Conservation (phyloP, 352 stramenopile species). For the Achlya hypogyna region DNA sequence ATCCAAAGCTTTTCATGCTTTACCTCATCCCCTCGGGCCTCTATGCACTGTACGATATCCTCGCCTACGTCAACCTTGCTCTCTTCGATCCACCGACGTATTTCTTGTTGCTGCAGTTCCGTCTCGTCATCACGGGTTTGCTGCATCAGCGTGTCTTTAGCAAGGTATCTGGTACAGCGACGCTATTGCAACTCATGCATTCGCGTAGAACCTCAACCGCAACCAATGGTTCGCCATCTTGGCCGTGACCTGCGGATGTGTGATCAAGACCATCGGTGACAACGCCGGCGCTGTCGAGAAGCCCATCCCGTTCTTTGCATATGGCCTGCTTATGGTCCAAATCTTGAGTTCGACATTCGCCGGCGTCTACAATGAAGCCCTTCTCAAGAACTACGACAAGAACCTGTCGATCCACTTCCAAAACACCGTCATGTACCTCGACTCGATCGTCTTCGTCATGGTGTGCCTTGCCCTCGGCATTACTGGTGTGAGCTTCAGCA, state of each 20-base stretch:
- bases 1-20: slow-evolving; percentile 42
- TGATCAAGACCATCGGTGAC: slow-evolving; percentile 61
- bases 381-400: slow-evolving; percentile 64
- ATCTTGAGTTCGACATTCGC: slow-evolving; percentile 78
- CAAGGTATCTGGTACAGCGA: slow-evolving; percentile 21
- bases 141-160: slow-evolving; percentile 72
- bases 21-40: slow-evolving; percentile 69
- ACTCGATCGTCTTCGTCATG: slow-evolving; percentile 67
- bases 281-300: background rate
- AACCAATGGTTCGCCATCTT: slow-evolving; percentile 69
- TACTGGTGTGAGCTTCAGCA: slow-evolving; percentile 51
- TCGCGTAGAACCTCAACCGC: slow-evolving; percentile 34
- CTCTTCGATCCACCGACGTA: slow-evolving; percentile 69
- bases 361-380: slow-evolving; percentile 74
- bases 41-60: slow-evolving; percentile 75
- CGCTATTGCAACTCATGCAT: background rate
- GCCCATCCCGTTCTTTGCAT: slow-evolving; percentile 34
- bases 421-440: slow-evolving; percentile 80
- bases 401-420: slow-evolving; percentile 61
- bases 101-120: slow-evolving; percentile 71
- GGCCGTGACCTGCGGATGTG: slow-evolving; percentile 61
- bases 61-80: slow-evolving; percentile 75
- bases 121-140: slow-evolving; percentile 67
- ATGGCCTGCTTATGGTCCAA: slow-evolving; percentile 53
- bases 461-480: slow-evolving; percentile 55